Conservation (phyloP, 768 basidiomycete species). For the Boletus fagicola region DNA sequence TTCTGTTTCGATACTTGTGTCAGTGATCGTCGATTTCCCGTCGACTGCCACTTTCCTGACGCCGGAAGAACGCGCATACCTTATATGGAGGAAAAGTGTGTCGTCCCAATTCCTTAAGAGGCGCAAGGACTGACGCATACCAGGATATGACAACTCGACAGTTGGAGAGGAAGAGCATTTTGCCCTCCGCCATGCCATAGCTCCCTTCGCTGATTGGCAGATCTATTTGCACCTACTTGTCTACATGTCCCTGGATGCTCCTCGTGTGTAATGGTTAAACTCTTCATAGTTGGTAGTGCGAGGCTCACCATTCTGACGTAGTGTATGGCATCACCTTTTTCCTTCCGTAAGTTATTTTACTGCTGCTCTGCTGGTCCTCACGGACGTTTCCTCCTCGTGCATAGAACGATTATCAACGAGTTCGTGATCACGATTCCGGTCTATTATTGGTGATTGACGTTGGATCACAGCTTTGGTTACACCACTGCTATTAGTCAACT, state of each 20-base stretch:
- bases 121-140: slow-evolving; percentile 50
- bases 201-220: too few species aligned
- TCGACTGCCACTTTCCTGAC: slow-evolving; percentile 18
- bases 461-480: slow-evolving; percentile 52
- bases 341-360: too few species aligned
- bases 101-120: slow-evolving; percentile 23
- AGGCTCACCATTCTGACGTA: slow-evolving; percentile 24
- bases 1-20: neutral
- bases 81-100: slow-evolving; percentile 21
- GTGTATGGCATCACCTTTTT: slow-evolving; percentile 73
- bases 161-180: neutral
- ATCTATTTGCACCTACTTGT: too few species aligned
- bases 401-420: slow-evolving; percentile 59
- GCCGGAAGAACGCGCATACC: too few species aligned
- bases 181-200: too few species aligned
- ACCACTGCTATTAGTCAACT: slow-evolving; percentile 56
- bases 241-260: slow-evolving; percentile 24
- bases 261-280: slow-evolving; percentile 44
- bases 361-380: neutral
- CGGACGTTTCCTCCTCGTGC: neutral
- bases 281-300: neutral
- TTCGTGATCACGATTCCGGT: slow-evolving; percentile 14
- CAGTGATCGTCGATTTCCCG: slow-evolving; percentile 58
- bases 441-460: neutral
- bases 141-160: slow-evolving; percentile 41